Conservation (phyloP, 352 stramenopile species). For the Globisporangium parvum region DNA sequence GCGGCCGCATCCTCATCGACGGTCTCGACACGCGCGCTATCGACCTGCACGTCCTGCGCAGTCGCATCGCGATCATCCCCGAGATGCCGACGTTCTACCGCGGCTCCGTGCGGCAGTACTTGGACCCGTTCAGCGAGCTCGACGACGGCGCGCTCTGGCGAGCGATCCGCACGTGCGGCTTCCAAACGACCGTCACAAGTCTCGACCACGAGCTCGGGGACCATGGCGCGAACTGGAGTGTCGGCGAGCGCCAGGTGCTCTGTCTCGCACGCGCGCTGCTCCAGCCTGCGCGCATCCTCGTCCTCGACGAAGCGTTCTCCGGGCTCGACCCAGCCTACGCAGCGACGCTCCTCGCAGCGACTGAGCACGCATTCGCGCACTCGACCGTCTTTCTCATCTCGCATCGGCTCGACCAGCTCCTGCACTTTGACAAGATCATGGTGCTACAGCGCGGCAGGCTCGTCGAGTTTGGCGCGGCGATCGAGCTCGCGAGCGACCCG, state of each 20-base stretch:
- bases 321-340: slow-evolving; percentile 82
- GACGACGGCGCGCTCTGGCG: slow-evolving; percentile 42
- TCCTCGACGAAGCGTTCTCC: slow-evolving; percentile 88
- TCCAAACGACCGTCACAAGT: slow-evolving; percentile 18
- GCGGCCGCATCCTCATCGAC: slow-evolving; percentile 85
- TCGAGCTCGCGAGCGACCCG: slow-evolving; percentile 26
- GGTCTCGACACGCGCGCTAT: slow-evolving; percentile 65
- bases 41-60: slow-evolving; percentile 25
- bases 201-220: slow-evolving; percentile 34
- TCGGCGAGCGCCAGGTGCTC: slow-evolving; percentile 89
- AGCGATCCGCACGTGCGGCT: slow-evolving; percentile 26
- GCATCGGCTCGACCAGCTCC: slow-evolving; percentile 67
- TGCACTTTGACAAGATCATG: slow-evolving; percentile 13
- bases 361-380: slow-evolving; percentile 27
- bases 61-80: slow-evolving; percentile 65
- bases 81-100: slow-evolving; percentile 89
- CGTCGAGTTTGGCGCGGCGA: slow-evolving; percentile 22
- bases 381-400: slow-evolving; percentile 86
- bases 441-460: slow-evolving; percentile 16
- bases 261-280: slow-evolving; percentile 86
- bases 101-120: slow-evolving; percentile 87
- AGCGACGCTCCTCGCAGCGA: slow-evolving; percentile 74
- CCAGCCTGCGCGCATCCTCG: slow-evolving; percentile 71
- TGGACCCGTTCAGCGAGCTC: slow-evolving; percentile 87
- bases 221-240: slow-evolving; percentile 80